phyloP scores from a whole-genome alignment of 2,329 filamentous ascomycete genomes.

The Cercospora sp. region DNA sequence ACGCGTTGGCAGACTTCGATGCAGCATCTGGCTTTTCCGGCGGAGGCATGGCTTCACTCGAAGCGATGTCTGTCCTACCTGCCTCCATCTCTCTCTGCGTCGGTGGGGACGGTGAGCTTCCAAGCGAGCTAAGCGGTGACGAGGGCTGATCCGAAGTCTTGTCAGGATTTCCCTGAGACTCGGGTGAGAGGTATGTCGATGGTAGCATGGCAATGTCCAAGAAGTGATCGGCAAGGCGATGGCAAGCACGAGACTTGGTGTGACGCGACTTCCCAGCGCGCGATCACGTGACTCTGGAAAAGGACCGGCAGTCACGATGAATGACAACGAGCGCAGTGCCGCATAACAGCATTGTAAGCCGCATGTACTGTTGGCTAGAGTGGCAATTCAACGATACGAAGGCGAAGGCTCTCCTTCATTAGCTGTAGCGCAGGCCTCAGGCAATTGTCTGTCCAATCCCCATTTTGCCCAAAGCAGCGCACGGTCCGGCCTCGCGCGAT shows the following conservation, averaged over 20 bases:
- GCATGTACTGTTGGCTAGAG: background rate
- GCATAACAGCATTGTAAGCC: background rate
- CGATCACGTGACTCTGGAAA: background rate
- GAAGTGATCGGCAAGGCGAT: background rate
- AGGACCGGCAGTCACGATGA: background rate
- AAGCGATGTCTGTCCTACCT: background rate
- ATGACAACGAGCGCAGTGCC: background rate
- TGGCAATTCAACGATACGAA: background rate
- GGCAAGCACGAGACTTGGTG: background rate
- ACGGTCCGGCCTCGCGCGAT: constrained; percentile 10
- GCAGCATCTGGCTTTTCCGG: constrained; percentile 7
- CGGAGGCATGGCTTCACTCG: constrained; percentile 8
- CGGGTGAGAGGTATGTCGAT: background rate
- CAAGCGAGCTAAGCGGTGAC: constrained; percentile 7
- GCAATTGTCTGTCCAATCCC: background rate
- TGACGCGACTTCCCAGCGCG: background rate
- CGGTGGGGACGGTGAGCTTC: constrained; percentile 3
- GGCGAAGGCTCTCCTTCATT: background rate
- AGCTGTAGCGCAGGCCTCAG: background rate
- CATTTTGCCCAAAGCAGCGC: background rate
- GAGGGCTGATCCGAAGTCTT: background rate
- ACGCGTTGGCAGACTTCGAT: background rate
- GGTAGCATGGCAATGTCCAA: background rate
- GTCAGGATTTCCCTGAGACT: background rate
- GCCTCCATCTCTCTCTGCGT: constrained; percentile 1